These are phyloP conservation scores for Chamaecyparis obtusa DNA, from an alignment of 75 land plant genomes.

Conservation along the genomic window DNA sequence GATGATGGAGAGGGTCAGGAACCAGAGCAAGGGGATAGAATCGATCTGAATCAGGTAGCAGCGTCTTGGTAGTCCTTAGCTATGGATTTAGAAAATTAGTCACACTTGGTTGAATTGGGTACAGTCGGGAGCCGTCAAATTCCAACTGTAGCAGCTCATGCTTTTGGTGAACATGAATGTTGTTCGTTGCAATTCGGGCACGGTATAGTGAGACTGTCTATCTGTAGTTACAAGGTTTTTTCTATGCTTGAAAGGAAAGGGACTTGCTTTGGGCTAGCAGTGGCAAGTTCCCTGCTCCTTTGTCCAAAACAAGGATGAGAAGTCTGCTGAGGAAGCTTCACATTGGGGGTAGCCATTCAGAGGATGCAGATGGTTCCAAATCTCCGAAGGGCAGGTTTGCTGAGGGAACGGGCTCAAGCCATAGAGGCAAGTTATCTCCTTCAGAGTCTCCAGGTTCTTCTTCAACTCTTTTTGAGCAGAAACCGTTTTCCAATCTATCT, in stretches of 20 bases:
- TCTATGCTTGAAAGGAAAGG: background rate
- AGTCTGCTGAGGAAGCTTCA: conserved; percentile 69
- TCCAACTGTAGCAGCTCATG: background rate
- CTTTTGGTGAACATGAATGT: background rate
- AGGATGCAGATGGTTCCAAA: conserved; percentile 26
- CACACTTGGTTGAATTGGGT: background rate
- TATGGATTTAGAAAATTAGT: background rate
- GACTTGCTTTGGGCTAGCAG: background rate
- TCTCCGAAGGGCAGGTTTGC: conserved; percentile 21
- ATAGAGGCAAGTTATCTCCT: conserved; percentile 17
- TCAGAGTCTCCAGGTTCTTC: conserved; percentile 8
- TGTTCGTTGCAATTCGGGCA: conserved; percentile 5
- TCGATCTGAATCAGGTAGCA: conserved; percentile 1
- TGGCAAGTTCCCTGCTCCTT: background rate
- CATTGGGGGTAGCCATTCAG: conserved; percentile 42
- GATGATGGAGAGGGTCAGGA: conserved; percentile 1
- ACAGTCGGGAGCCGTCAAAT: background rate
- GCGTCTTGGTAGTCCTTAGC: background rate
- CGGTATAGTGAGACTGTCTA: background rate
- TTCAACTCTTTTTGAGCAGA: conserved; percentile 23
- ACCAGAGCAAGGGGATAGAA: background rate
- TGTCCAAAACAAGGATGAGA: conserved; percentile 44
- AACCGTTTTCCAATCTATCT: conserved; percentile 42
- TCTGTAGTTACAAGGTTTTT: background rate
- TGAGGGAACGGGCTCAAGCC: conserved; percentile 18